phyloP scores from a whole-genome alignment of 1,139 yeast species.

The Debaryomyces singareniensis region DNA sequence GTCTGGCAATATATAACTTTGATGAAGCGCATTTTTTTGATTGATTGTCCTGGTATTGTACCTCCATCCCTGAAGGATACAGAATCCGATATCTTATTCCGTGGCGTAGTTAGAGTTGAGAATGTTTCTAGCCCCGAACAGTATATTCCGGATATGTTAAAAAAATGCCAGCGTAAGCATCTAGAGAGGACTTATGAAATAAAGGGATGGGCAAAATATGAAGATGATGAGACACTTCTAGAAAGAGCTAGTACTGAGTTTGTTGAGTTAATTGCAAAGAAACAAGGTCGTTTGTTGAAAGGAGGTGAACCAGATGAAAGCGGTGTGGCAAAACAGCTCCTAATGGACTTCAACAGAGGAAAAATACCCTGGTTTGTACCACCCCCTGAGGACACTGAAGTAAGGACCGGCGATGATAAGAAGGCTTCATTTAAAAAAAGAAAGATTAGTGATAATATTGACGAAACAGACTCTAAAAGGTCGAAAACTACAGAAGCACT shows the following conservation, averaged over 20 bases:
- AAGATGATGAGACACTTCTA: constrained; percentile 31
- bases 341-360: constrained; percentile 94
- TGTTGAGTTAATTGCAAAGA: constrained; percentile 84
- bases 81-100: constrained; percentile 87
- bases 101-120: constrained; percentile 98
- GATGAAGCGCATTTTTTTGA: constrained; percentile 90
- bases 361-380: constrained; percentile 97
- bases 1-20: constrained; percentile 98
- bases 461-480: constrained; percentile 12
- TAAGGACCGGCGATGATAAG: constrained; percentile 49
- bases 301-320: constrained; percentile 98
- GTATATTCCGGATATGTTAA: constrained; percentile 81
- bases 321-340: constrained; percentile 84
- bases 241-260: constrained; percentile 68
- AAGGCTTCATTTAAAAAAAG: constrained; percentile 49
- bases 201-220: constrained; percentile 72
- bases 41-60: constrained; percentile 98
- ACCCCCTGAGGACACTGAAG: constrained; percentile 72
- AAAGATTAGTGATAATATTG: constrained; percentile 19
- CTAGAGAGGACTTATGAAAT: constrained; percentile 93
- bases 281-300: constrained; percentile 84
- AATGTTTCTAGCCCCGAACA: constrained; percentile 95
- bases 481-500: constrained; percentile 10
- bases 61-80: constrained; percentile 90
- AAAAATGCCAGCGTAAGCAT: constrained; percentile 83